Evolutionary conservation across 2,329 filamentous ascomycete genomes (phyloP).

Genomic region (Fusarium redolens): DNA sequence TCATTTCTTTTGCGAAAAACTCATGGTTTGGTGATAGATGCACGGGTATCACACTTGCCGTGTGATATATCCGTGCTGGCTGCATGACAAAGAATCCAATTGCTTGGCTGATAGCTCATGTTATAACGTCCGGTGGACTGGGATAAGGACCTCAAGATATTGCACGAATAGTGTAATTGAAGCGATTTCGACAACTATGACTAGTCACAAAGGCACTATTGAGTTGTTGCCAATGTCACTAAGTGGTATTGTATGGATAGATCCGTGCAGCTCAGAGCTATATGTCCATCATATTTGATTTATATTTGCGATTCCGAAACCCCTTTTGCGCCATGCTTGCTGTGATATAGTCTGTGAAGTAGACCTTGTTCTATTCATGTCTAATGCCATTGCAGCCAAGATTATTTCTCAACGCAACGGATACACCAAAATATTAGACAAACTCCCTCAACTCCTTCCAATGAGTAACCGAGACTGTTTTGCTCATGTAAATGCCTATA

Average conservation of each 20-base stretch:
- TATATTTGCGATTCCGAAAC: conserved; percentile 7
- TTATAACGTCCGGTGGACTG: not conserved
- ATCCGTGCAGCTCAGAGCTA: not conserved
- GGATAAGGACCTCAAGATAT: not conserved
- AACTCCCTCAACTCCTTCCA: conserved; percentile 41
- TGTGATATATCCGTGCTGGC: conserved; percentile 8
- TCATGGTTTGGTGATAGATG: conserved; percentile 15
- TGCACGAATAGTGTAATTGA: not conserved
- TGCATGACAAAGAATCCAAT: conserved; percentile 14
- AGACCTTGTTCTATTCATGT: not conserved
- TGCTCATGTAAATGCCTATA: conserved; percentile 15
- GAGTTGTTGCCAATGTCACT: not conserved
- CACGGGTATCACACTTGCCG: conserved; percentile 19
- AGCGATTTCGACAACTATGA: not conserved
- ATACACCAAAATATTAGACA: conserved; percentile 4
- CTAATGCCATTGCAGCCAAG: not conserved
- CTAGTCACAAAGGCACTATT: conserved; percentile 1
- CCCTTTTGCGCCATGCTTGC: conserved; percentile 21
- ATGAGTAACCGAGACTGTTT: conserved; percentile 24
- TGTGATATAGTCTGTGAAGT: conserved; percentile 8
- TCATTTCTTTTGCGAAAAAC: conserved; percentile 1
- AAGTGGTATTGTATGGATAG: not conserved
- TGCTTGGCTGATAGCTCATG: not conserved
- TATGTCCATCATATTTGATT: conserved; percentile 1
- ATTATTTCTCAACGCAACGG: not conserved